These are phyloP conservation scores for Haematococcus lacustris DNA, from an alignment of 139 green algal genomes.

Conservation along the genomic window DNA sequence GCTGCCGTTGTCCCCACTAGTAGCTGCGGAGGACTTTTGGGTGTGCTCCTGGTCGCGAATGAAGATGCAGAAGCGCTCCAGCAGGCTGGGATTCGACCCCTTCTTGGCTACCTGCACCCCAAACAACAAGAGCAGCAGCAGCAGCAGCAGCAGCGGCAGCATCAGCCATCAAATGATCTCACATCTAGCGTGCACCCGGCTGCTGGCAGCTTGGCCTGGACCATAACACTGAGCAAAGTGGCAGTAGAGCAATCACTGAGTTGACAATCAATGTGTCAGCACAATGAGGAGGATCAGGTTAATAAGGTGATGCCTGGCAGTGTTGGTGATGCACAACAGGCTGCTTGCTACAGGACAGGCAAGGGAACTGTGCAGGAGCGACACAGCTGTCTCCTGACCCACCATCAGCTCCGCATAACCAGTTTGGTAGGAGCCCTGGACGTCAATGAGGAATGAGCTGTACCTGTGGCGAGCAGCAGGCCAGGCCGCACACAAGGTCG, in stretches of 20 bases:
- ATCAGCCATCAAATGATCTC: neutral
- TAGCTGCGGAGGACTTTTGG: slow-evolving; percentile 14
- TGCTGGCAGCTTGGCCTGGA: neutral
- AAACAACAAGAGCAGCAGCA: neutral
- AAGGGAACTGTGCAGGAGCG: neutral
- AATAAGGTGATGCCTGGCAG: too few relatives aligned
- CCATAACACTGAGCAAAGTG: neutral
- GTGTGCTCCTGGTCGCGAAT: slow-evolving; percentile 32
- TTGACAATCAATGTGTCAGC: neutral
- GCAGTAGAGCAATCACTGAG: too few relatives aligned
- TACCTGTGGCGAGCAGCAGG: too few relatives aligned
- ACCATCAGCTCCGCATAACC: slow-evolving; percentile 8
- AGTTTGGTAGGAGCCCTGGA: slow-evolving; percentile 10
- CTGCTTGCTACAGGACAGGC: neutral
- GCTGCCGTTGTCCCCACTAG: slow-evolving; percentile 6
- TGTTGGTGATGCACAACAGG: neutral
- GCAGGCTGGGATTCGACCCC: slow-evolving; percentile 9
- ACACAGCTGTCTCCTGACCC: neutral
- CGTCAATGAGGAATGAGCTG: slow-evolving; percentile 38
- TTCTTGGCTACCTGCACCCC: slow-evolving; percentile 12
- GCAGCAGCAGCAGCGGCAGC: too few relatives aligned
- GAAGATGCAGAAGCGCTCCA: slow-evolving; percentile 31
- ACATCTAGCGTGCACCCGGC: neutral
- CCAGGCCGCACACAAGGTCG: too few relatives aligned
- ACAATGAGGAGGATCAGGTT: neutral